Evolutionary conservation across 2,329 filamentous ascomycete genomes (phyloP).

Genomic region (Stagonosporopsis chrysanthemi): DNA sequence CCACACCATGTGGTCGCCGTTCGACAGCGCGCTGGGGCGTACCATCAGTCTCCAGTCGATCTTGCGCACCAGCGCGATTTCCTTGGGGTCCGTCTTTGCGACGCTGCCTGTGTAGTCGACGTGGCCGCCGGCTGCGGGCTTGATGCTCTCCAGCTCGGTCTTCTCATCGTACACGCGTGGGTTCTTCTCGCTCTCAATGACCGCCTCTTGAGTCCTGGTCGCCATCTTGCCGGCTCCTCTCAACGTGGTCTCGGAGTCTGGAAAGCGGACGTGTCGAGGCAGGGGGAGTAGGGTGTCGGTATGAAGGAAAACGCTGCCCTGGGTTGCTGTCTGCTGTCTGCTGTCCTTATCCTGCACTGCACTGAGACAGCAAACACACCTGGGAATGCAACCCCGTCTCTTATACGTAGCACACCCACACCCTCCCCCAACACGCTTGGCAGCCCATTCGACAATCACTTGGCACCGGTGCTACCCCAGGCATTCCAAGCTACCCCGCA

Average conservation of each 20-base stretch:
- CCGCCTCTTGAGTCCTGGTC: not conserved
- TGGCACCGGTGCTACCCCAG: constrained; percentile 19
- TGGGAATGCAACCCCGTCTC: constrained; percentile 7
- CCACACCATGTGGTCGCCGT: not conserved
- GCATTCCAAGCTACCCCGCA: not conserved
- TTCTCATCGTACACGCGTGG: constrained; percentile 29
- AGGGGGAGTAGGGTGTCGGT: not conserved
- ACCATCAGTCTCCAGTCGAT: constrained; percentile 45
- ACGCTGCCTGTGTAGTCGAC: constrained; percentile 43
- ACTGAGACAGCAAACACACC: not conserved
- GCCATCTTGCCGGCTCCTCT: constrained; percentile 12
- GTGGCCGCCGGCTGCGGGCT: constrained; percentile 22
- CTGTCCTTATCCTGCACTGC: no score
- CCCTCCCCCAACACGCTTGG: not conserved
- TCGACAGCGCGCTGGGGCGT: not conserved
- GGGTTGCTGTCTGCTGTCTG: no score
- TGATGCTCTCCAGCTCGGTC: constrained; percentile 24
- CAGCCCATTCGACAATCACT: constrained; percentile 6
- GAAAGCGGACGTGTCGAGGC: not conserved
- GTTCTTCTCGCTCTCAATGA: constrained; percentile 28
- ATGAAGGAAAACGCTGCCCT: no score
- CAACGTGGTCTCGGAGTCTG: not conserved
- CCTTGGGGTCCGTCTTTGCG: constrained; percentile 42
- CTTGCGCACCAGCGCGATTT: constrained; percentile 45
- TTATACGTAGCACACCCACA: constrained; percentile 5